Evolutionary conservation across 495 filamentous ascomycete genomes (phyloP), one percentile per base, ranked within the genome.

Genomic region (Recurvomyces mirabilis): DNA sequence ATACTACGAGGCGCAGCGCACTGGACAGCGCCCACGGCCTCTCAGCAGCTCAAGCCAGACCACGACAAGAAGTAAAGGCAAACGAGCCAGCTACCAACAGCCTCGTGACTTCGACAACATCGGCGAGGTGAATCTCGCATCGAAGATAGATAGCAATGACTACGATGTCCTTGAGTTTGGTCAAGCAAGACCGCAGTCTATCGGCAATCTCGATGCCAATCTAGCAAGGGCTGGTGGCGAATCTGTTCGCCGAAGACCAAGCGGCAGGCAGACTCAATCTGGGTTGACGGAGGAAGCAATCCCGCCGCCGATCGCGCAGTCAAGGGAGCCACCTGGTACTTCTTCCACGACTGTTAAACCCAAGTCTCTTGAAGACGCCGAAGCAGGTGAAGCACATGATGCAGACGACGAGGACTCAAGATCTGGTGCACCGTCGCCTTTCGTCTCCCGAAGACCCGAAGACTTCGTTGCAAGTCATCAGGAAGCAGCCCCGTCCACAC

Each of bases 401-500:
- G 30, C 13, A 4, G 38, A 49, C 23, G 21, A 30, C 5, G 46
- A 43, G 14, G 28, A 15, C 43, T n/a, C n/a, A n/a, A n/a, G n/a
- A n/a, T 21, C 36, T 39, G 20, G 32, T 23, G 49, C 37, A 14
- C 26, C 38, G 14, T 29, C 41, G 7, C 22, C 47, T 11, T 38
- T 17, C 25, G 18, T 32, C n/a, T 32, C 47, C 17, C 41, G 23
- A 14, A 42, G 39, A 31, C 43, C 52, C 9, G 42, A 43, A 28
- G 42, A 47, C 7, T 41, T 37, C 29, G 10, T 48, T 9, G 13
- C 12, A 34, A 17, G 19, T 14, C 1, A 41, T 15, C n/a, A 18
- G 17, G 1, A 10, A 21, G 28, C 24, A 29, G 28, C 28, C 4
- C 10, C 19, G 4, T 20, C 26, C 11, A 53, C 64, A 14, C 80